Evolutionary conservation across 2,329 filamentous ascomycete species (phyloP).

Genomic region (Trichoderma pleuroti): DNA sequence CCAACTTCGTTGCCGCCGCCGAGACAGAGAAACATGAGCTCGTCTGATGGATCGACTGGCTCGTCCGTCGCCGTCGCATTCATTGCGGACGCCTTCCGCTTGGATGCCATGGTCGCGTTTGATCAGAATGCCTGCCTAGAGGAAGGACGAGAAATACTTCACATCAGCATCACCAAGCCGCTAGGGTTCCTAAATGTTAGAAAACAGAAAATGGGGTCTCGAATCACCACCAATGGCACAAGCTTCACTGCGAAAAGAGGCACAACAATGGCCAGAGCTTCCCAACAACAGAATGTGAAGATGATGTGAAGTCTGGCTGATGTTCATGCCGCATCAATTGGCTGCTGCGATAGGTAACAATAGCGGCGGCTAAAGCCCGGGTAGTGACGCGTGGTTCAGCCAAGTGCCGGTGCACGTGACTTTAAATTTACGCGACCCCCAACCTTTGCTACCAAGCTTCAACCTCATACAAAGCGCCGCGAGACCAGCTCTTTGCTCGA

Average conservation of each 20-base stretch:
- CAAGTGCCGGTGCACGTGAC: slow-evolving; percentile 37
- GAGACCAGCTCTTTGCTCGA: slow-evolving; percentile 20
- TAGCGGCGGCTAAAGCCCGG: slow-evolving; percentile 17
- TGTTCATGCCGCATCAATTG: slow-evolving; percentile 2
- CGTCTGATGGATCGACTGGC: slow-evolving; percentile 86
- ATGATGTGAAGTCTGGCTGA: not conserved
- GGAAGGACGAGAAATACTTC: not conserved
- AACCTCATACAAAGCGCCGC: slow-evolving; percentile 28
- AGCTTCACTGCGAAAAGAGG: not conserved
- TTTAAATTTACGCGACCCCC: slow-evolving; percentile 40
- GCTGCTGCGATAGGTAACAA: slow-evolving; percentile 1
- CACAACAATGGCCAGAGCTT: not conserved
- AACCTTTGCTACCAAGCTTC: slow-evolving; percentile 31
- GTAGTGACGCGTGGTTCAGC: slow-evolving; percentile 12
- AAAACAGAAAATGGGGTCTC: not conserved
- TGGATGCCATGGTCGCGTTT: slow-evolving; percentile 70
- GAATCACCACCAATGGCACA: not conserved
- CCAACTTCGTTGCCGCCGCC: slow-evolving; percentile 97
- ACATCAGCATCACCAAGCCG: slow-evolving; percentile 2
- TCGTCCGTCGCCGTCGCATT: slow-evolving; percentile 67
- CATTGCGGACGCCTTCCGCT: slow-evolving; percentile 81
- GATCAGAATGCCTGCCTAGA: slow-evolving; percentile 3
- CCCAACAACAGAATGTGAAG: not conserved
- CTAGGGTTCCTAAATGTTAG: not conserved
- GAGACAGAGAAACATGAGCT: slow-evolving; percentile 89